Evolutionary conservation across 1,284 basidiomycete species (phyloP).

Genomic region (Marasmius oreades): DNA sequence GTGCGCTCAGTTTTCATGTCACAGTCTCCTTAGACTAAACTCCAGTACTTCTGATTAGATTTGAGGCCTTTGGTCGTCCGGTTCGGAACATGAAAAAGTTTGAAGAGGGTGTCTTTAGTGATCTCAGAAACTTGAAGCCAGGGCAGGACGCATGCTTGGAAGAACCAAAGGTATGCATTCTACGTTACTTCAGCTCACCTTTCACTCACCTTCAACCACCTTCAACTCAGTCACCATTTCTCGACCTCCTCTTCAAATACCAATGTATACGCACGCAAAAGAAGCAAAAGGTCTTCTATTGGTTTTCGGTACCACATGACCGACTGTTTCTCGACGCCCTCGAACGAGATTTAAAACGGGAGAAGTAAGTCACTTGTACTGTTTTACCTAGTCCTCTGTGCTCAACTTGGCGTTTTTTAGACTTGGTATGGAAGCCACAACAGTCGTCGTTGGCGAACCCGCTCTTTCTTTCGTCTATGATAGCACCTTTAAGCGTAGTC

Average conservation of each 20-base stretch:
- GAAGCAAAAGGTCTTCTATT: slow-evolving; percentile 94
- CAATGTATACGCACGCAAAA: slow-evolving; percentile 95
- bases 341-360: slow-evolving; percentile 89
- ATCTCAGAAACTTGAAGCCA: slow-evolving; percentile 87
- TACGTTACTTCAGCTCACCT: slow-evolving; percentile 8
- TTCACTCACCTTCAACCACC: slow-evolving; percentile 9
- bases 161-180: slow-evolving; percentile 76
- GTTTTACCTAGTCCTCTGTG: neutral
- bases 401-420: neutral
- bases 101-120: slow-evolving; percentile 90
- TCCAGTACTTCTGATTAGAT: slow-evolving; percentile 12
- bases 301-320: slow-evolving; percentile 84
- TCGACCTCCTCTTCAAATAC: slow-evolving; percentile 90
- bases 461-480: slow-evolving; percentile 83
- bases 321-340: slow-evolving; percentile 93
- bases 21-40: too few relatives aligned
- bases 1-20: slow-evolving; percentile 26
- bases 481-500: slow-evolving; percentile 57
- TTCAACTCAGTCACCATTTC: slow-evolving; percentile 70
- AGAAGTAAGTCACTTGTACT: slow-evolving; percentile 45
- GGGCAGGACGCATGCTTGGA: slow-evolving; percentile 87
- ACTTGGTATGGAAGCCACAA: slow-evolving; percentile 82
- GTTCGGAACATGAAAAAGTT: slow-evolving; percentile 87
- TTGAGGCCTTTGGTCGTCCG: slow-evolving; percentile 71
- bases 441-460: slow-evolving; percentile 64